Percentiles rank a stretch among this genome's conserved stretches.
Evolutionary conservation across 371 early-diverging fungal species (phyloP).

Genomic region (Mucor plumbeus): DNA sequence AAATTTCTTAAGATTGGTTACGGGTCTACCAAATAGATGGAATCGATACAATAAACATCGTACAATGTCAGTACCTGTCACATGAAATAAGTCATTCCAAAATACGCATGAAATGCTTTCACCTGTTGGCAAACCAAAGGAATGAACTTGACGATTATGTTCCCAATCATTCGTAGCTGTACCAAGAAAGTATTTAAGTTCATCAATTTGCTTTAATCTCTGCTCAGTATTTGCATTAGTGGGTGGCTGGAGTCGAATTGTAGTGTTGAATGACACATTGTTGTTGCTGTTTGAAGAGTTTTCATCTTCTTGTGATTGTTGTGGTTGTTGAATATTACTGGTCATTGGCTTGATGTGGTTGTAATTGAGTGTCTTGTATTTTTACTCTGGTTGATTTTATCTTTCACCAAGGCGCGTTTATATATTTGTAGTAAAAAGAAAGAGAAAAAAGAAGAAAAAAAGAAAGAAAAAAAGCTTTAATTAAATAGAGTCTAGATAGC

Average conservation of each 20-base stretch:
- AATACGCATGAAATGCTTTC: constrained; percentile 91
- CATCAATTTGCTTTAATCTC: constrained; percentile 51
- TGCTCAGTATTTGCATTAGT: constrained; percentile 36
- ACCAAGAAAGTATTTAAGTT: constrained; percentile 60
- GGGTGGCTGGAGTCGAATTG: constrained; percentile 25
- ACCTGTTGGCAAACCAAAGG: constrained; percentile 80
- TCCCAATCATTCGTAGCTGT: constrained; percentile 69
- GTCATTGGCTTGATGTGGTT: not conserved
- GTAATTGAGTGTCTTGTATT: not conserved
- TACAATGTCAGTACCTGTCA: constrained; percentile 99
- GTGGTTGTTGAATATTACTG: not conserved
- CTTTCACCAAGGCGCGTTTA: constrained; percentile 10
- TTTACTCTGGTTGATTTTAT: not conserved
- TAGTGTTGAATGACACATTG: not conserved
- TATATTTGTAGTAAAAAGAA: not conserved
- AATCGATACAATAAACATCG: constrained; percentile 94
- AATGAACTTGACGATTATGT: constrained; percentile 53
- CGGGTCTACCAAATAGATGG: constrained; percentile 90
- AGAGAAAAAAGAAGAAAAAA: not conserved
- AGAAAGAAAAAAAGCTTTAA: not conserved
- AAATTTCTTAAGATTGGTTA: constrained; percentile 96
- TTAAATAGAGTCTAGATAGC: constrained; percentile 12
- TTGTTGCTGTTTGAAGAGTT: not conserved
- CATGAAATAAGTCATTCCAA: constrained; percentile 91
- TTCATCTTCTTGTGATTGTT: not conserved